Base-by-base conservation (phyloP, 345 rosid species). In the Zanthoxylum bungeanum region DNA sequence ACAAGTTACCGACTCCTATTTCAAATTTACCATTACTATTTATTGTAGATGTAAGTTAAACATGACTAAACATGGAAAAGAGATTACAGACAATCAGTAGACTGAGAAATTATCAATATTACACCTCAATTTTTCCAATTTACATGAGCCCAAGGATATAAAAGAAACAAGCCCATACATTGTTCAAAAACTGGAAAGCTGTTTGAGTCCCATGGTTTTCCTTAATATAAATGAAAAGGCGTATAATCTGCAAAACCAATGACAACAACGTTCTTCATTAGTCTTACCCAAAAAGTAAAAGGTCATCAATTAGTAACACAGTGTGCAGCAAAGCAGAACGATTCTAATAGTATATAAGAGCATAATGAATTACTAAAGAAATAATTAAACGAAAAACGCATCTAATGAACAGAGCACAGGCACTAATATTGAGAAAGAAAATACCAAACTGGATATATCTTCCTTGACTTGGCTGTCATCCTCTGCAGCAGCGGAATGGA, bases 371-470 rank as follows among this genome's bases (percentile, higher is more conserved):
- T 70, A 28, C 1, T 30, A 19, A 46, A 7, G 39, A 11, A 50
- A 10, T 60, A 46, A 42, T n/a, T 21, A 42, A n/a, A 14, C 36
- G n/a, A 14, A 66, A 44, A 28, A 14, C 28, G 7, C 36, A 31
- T 64, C 17, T 52, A 52, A 27, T 40, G 5, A 73, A 16, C 64
- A 70, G 44, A 47, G 46, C 62, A 49, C 4, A 75, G 31, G 28
- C 12, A 25, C 9, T 37, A 59, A 34, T 7, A 62, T 56, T 57
- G 66, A 60, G 40, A 39, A 82, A 66, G 75, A 60, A 76, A 80
- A 75, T 92, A 95, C 98, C 98, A 89, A 79, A 85, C 85, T 86
- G 71, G 99, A 95, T 59, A 85, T 73, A 80, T 95, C 99, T 74
- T 89, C 92, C 78, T 80, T 81, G 30, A 66, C 77, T 77, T 88